These are phyloP conservation scores for Benincasa hispida DNA, from an alignment of 306 rosid species.

Conservation along the genomic window DNA sequence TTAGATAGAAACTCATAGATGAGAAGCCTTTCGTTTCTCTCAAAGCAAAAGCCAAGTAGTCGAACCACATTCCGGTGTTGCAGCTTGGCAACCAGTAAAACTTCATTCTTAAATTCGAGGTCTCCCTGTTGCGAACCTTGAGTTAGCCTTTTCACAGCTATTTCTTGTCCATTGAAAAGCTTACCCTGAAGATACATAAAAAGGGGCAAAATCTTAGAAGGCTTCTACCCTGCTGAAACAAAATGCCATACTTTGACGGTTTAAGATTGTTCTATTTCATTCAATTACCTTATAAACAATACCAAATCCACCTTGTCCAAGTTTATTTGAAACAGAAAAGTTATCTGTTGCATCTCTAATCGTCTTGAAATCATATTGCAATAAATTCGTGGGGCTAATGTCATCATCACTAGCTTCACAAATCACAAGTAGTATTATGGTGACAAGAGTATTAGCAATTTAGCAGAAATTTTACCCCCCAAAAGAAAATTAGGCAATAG, in stretches of 20 bases:
- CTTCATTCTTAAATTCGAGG: constrained; percentile 5
- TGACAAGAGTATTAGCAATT: not conserved
- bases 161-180: not conserved
- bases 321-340: constrained; percentile 8
- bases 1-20: not conserved
- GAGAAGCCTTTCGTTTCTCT: not conserved
- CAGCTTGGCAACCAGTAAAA: constrained; percentile 3
- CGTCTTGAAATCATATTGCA: constrained; percentile 1
- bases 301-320: constrained; percentile 15
- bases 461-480: not conserved
- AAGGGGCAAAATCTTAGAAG: not conserved
- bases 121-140: not conserved
- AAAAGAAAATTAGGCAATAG: not conserved
- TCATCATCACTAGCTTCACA: constrained; percentile 5
- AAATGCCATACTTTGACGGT: not conserved
- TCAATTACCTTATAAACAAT: constrained; percentile 8
- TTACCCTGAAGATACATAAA: not conserved
- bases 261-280: not conserved
- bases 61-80: constrained; percentile 7
- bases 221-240: not conserved
- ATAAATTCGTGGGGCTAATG: not conserved
- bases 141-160: constrained; percentile 6
- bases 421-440: not conserved
- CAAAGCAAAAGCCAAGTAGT: not conserved
- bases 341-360: constrained; percentile 6